phyloP scores from a whole-genome alignment of 139 green algal genomes.

The Chlorella sp. region DNA sequence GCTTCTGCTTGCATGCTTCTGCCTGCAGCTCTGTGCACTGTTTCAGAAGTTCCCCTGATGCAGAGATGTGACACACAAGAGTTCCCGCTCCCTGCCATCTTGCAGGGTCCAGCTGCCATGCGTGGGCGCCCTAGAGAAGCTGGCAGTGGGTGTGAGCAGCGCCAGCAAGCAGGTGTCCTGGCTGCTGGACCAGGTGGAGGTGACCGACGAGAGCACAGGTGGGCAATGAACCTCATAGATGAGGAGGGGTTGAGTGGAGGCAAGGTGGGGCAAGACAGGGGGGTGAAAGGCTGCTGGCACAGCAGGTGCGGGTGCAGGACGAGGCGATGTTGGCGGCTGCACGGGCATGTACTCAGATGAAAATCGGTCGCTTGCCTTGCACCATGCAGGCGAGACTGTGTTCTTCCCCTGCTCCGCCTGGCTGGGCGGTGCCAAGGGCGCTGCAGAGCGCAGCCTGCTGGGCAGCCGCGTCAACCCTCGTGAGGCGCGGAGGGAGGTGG shows the following conservation, averaged over 20 bases:
- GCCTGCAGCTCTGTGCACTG: background rate
- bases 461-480: slow-evolving; percentile 7
- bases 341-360: no score
- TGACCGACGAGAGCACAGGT: slow-evolving; percentile 60
- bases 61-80: background rate
- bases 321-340: background rate
- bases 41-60: background rate
- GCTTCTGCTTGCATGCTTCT: no score
- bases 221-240: background rate
- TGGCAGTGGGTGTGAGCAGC: slow-evolving; percentile 72
- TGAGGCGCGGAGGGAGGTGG: background rate
- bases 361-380: background rate
- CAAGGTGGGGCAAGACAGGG: background rate
- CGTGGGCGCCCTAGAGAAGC: slow-evolving; percentile 59
- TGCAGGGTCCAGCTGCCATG: slow-evolving; percentile 62
- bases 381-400: slow-evolving; percentile 2
- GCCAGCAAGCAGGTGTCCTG: slow-evolving; percentile 52
- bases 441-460: slow-evolving; percentile 32
- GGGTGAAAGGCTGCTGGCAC: background rate
- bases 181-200: slow-evolving; percentile 71
- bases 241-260: background rate
- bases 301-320: background rate
- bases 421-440: slow-evolving; percentile 32
- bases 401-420: slow-evolving; percentile 49
- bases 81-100: background rate